Conservation (phyloP, 148 eudicot genomes). For the Mesembryanthemum crystallinum region DNA sequence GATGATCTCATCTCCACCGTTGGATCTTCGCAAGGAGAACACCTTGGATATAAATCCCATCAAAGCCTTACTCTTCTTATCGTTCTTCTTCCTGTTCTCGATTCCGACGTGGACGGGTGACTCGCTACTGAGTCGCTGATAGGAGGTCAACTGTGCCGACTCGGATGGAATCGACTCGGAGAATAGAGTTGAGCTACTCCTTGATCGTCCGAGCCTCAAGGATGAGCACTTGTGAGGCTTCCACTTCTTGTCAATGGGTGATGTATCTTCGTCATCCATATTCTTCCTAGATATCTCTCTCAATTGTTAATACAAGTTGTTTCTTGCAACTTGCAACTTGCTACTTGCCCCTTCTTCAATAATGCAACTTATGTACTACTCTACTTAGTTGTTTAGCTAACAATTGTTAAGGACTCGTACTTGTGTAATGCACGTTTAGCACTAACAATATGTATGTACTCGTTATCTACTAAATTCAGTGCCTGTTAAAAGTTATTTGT, state of each 20-base stretch:
- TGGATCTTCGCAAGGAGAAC: slow-evolving; percentile 23
- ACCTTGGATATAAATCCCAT: slow-evolving; percentile 27
- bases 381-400: too few species aligned
- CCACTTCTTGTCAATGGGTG: slow-evolving; percentile 14
- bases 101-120: not conserved
- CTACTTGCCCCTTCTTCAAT: too few species aligned
- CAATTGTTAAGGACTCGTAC: too few species aligned
- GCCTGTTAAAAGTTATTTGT: too few species aligned
- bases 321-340: too few species aligned
- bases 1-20: not conserved
- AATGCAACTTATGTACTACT: too few species aligned
- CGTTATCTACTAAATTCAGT: too few species aligned
- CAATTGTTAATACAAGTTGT: too few species aligned
- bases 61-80: slow-evolving; percentile 16
- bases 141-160: slow-evolving; percentile 23
- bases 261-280: slow-evolving; percentile 3
- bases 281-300: not conserved
- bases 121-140: slow-evolving; percentile 27
- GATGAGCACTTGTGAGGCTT: slow-evolving; percentile 24
- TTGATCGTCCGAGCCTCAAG: slow-evolving; percentile 21
- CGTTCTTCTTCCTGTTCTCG: slow-evolving; percentile 4
- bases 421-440: too few species aligned
- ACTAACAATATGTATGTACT: too few species aligned
- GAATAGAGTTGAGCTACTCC: slow-evolving; percentile 18
- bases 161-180: slow-evolving; percentile 27